These are phyloP conservation scores for Poa annua DNA, from an alignment of 176 grass and related monocot species.

Conservation along the genomic window DNA sequence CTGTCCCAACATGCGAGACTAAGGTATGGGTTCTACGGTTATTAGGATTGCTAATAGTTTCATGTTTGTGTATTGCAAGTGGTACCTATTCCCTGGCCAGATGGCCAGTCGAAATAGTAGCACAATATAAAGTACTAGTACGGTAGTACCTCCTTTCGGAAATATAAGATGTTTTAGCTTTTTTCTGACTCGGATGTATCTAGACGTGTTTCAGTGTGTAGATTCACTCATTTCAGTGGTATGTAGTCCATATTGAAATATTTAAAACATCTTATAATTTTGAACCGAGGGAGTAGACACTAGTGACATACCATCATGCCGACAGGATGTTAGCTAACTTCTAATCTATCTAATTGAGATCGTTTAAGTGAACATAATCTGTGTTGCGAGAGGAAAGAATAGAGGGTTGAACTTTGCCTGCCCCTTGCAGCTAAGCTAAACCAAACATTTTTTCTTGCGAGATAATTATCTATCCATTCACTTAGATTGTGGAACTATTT, in stretches of 20 bases:
- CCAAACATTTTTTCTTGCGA: not conserved
- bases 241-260: too few relatives aligned
- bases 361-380: not conserved
- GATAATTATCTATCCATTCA: not conserved
- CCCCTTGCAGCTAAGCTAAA: not conserved
- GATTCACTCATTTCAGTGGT: too few relatives aligned
- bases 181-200: too few relatives aligned
- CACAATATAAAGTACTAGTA: not conserved
- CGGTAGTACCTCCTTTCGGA: too few relatives aligned
- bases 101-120: not conserved
- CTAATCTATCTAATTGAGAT: not conserved
- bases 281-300: not conserved
- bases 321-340: slow-evolving; percentile 8
- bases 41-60: not conserved
- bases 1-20: slow-evolving; percentile 62
- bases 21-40: slow-evolving; percentile 38
- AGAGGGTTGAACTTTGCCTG: not conserved
- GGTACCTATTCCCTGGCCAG: not conserved
- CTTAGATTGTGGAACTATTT: not conserved
- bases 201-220: too few relatives aligned
- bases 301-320: not conserved
- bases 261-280: too few relatives aligned
- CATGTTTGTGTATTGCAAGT: not conserved
- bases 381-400: not conserved
- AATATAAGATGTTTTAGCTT: too few relatives aligned